phyloP scores from a whole-genome alignment of 2,329 filamentous ascomycete species.

The Pestalotiopsis sp. region DNA sequence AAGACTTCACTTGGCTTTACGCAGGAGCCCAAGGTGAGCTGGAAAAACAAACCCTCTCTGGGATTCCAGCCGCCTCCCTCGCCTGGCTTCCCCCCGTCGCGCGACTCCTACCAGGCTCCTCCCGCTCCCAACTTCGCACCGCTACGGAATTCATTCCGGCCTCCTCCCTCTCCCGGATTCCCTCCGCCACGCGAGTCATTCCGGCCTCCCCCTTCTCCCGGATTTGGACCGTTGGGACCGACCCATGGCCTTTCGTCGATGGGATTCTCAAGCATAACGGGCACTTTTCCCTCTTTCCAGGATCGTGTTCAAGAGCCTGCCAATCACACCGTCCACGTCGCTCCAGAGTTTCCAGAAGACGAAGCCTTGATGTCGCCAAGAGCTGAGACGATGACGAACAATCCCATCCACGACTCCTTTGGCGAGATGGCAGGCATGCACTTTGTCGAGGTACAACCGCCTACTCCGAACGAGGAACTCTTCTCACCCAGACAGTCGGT shows the following conservation, averaged over 20 bases:
- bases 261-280: conserved; percentile 41
- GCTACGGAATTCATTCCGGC: conserved; percentile 22
- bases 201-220: conserved; percentile 44
- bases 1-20: conserved; percentile 9
- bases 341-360: conserved; percentile 39
- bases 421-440: conserved; percentile 47
- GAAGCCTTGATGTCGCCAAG: conserved; percentile 70
- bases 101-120: conserved; percentile 34
- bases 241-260: conserved; percentile 36
- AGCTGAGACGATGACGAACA: conserved; percentile 70
- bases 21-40: background rate
- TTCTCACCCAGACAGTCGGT: conserved; percentile 54
- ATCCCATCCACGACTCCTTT: conserved; percentile 56
- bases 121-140: conserved; percentile 46
- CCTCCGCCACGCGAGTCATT: conserved; percentile 25
- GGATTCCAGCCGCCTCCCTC: conserved; percentile 9
- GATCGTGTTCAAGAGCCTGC: conserved; percentile 18
- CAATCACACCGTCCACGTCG: conserved; percentile 35
- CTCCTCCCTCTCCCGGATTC: conserved; percentile 28
- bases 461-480: conserved; percentile 50
- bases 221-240: conserved; percentile 42
- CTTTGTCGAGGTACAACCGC: conserved; percentile 49
- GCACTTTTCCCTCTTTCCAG: conserved; percentile 15
- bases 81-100: conserved; percentile 22
- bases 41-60: background rate